These are phyloP conservation scores for Pseudohyphozyma bogoriensis DNA, from an alignment of 768 basidiomycete species.

Conservation along the genomic window DNA sequence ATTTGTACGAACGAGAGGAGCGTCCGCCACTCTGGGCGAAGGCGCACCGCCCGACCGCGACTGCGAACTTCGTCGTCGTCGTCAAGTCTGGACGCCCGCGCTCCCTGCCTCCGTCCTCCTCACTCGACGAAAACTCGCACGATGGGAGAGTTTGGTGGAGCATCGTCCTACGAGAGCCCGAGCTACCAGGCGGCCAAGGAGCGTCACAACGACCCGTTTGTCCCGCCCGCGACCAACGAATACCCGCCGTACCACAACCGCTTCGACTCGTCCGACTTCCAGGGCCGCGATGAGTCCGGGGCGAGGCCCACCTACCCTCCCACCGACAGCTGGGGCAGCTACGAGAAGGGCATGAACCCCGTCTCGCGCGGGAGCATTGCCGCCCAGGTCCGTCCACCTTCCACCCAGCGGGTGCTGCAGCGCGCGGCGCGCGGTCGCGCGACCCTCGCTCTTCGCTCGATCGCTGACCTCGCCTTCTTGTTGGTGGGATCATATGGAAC, in stretches of 20 bases:
- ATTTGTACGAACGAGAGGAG: background rate
- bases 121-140: too few relatives aligned
- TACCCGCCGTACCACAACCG: too few relatives aligned
- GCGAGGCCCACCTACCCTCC: conserved; percentile 10
- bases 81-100: too few relatives aligned
- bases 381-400: conserved; percentile 13
- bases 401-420: background rate
- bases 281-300: too few relatives aligned
- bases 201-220: background rate
- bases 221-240: background rate
- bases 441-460: background rate
- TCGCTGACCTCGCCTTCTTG: too few relatives aligned
- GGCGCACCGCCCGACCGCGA: background rate
- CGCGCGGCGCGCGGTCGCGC: background rate
- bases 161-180: too few relatives aligned
- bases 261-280: too few relatives aligned
- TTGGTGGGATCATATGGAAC: too few relatives aligned
- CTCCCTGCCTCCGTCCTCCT: too few relatives aligned
- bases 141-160: too few relatives aligned
- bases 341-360: conserved; percentile 8
- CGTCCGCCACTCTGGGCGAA: background rate
- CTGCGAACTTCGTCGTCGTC: background rate
- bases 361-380: conserved; percentile 27
- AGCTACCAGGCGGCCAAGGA: too few relatives aligned
- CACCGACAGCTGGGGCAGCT: background rate